Evolutionary conservation across 2,329 filamentous ascomycete genomes (phyloP), one percentile per base, ranked within the genome.

Genomic region (Xylariales sp.): DNA sequence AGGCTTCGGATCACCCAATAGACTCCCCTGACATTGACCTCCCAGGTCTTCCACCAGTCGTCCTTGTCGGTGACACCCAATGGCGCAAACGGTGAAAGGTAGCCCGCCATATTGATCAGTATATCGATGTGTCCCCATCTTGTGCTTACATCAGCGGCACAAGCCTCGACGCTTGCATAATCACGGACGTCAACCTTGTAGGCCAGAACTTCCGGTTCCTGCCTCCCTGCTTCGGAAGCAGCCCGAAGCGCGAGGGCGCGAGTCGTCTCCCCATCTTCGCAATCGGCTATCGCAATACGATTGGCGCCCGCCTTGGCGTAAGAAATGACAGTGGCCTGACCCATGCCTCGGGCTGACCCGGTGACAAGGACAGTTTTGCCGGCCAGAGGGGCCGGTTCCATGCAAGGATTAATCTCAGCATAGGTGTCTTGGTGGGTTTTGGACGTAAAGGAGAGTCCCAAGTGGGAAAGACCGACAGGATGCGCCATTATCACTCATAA

Each of bases 291-390:
- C 28, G 66, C 68, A 46, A 82, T 73, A 38, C 56, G 59, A 4
- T 63, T 61, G 38, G 66, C 70, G 5, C 70, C 70, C 3, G 74
- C 74, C 45, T 56, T 60, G 24, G 74, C 76, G 51, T 68, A 78
- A 22, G 68, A 63, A 15, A 74, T 49, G 1, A 73, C 73, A 3
- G 64, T 76, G 20, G 65, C 60, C 3, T 58, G 62, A 6, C 75
- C 74, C 38, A 75, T 65, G 18, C 72, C 71, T 32, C 64, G 69
- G 4, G 69, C 70, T 2, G 68, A 71, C 6, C 74, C 74, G 5
- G 66, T 71, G 36, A 78, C 66, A 44, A 80, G 63, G 36, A 60
- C 53, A 3, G 56, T 58, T 42, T 43, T 55, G 8, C 58, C 56
- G n/a, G 43, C 38, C 4, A 58, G 48, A 41, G n/a, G n/a, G n/a